A percentile compares a stretch with the other conserved stretches of the same genome.
These are phyloP conservation scores for Acacia acuminata DNA, from an alignment of 306 rosid species.

Conservation along the genomic window DNA sequence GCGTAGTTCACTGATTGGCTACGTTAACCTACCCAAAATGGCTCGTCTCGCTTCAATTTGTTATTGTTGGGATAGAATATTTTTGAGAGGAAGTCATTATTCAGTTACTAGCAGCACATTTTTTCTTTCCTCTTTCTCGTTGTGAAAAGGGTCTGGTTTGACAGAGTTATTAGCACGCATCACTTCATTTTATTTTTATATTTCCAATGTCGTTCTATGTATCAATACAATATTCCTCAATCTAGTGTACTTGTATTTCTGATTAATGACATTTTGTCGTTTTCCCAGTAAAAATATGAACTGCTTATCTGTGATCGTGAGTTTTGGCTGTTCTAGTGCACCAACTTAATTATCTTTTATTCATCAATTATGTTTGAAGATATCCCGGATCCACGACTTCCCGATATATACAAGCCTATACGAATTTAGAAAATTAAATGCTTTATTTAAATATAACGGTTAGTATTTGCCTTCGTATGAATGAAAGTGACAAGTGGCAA, in stretches of 20 bases:
- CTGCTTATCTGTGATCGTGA: neutral
- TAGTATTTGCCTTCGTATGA: neutral
- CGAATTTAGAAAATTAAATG: neutral
- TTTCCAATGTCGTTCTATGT: slow-evolving; percentile 26
- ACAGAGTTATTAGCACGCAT: neutral
- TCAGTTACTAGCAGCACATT: neutral
- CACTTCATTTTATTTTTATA: neutral
- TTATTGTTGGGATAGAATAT: neutral
- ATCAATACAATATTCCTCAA: slow-evolving; percentile 18
- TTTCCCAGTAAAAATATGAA: neutral
- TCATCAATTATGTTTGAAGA: neutral
- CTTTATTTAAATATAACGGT: neutral
- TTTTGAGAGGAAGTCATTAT: slow-evolving; percentile 40
- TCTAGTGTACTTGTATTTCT: neutral
- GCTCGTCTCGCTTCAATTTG: slow-evolving; percentile 10
- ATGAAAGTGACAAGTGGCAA: neutral
- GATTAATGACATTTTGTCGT: slow-evolving; percentile 4
- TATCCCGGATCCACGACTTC: neutral
- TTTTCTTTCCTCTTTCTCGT: slow-evolving; percentile 19
- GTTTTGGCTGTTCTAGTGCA: neutral
- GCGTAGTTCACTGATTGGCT: slow-evolving; percentile 47
- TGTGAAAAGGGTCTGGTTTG: slow-evolving; percentile 33
- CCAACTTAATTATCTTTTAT: neutral
- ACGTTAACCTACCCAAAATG: slow-evolving; percentile 40
- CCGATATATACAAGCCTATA: neutral